phyloP scores from a whole-genome alignment of 1,284 basidiomycete genomes.

The Leccinum huronense region DNA sequence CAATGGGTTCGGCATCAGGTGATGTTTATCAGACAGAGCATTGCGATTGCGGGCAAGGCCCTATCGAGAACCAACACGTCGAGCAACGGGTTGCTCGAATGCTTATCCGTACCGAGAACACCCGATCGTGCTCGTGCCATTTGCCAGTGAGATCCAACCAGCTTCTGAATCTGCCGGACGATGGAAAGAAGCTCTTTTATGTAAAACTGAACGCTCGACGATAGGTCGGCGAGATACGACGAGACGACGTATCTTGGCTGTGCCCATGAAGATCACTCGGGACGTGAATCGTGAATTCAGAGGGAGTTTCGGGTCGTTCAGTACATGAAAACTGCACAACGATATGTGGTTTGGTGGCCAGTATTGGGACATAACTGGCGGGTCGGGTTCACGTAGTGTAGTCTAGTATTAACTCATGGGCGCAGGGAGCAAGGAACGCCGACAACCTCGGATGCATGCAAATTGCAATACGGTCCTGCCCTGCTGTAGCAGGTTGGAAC shows the following conservation, averaged over 20 bases:
- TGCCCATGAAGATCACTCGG: neutral
- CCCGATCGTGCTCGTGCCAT: neutral
- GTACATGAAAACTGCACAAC: neutral
- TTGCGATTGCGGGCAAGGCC: neutral
- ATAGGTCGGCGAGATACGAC: neutral
- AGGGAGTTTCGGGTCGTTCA: neutral
- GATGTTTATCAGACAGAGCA: neutral
- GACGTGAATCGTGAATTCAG: neutral
- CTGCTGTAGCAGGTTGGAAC: neutral
- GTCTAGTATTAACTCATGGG: neutral
- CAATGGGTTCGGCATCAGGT: neutral
- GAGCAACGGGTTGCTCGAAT: neutral
- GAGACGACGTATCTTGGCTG: neutral
- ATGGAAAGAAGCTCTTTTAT: neutral
- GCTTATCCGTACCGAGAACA: neutral
- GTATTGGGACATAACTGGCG: neutral
- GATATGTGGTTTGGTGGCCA: neutral
- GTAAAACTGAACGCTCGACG: neutral
- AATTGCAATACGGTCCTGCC: neutral
- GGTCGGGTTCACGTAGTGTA: neutral
- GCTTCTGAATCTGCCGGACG: neutral
- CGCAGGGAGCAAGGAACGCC: neutral
- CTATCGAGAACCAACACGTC: constrained; percentile 1
- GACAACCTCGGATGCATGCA: neutral
- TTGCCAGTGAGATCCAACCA: neutral